Conservation (phyloP, 441 rosid species). For the Syzygium malaccense region DNA sequence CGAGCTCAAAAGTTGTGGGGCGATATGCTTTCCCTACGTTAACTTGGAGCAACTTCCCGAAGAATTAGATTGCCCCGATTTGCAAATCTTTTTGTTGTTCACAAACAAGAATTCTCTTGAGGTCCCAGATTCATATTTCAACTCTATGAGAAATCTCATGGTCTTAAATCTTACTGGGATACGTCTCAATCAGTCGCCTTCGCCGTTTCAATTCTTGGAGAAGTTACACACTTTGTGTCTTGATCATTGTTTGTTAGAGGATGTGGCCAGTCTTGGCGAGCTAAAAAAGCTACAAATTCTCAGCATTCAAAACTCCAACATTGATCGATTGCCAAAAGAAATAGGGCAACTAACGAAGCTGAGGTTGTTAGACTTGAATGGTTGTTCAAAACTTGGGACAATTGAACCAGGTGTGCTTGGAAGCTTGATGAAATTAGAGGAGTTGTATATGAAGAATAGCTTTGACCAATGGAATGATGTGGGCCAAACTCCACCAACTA, state of each 20-base stretch:
- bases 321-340: neutral
- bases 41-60: rapidly evolving
- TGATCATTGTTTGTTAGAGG: rapidly evolving
- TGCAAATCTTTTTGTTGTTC: rapidly evolving
- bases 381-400: rapidly evolving
- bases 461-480: rapidly evolving
- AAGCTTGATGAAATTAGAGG: neutral
- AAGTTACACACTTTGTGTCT: rapidly evolving
- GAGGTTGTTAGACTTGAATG: rapidly evolving
- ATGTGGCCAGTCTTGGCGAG: neutral
- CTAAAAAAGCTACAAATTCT: neutral
- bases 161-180: neutral
- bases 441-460: neutral
- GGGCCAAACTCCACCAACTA: neutral
- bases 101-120: rapidly evolving
- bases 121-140: rapidly evolving
- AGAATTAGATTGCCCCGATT: neutral
- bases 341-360: rapidly evolving
- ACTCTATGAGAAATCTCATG: neutral
- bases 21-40: rapidly evolving
- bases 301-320: rapidly evolving
- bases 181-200: rapidly evolving
- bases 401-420: neutral
- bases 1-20: rapidly evolving
- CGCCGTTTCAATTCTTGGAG: rapidly evolving